A percentile compares a stretch with the other conserved stretches of the same genome.
Conservation (phyloP, 148 eudicot species). For the Salicornia ramosissima region DNA sequence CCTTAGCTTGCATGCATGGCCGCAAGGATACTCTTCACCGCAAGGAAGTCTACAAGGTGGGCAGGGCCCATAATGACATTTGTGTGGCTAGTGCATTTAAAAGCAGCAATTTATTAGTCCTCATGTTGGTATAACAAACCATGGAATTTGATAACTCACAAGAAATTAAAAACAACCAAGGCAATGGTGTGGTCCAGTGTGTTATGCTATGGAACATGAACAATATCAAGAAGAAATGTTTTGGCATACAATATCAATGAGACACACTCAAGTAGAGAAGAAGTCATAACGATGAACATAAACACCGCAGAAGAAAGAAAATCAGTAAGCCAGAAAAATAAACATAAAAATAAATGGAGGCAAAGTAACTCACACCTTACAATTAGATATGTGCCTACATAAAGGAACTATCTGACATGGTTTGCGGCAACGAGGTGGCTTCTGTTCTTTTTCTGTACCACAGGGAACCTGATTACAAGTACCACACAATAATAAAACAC, state of each 20-base stretch:
- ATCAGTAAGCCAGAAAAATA: neutral
- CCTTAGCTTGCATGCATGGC: conserved; percentile 86
- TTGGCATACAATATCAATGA: neutral
- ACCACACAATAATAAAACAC: neutral
- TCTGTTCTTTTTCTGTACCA: conserved; percentile 86
- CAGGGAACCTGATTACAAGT: conserved; percentile 76
- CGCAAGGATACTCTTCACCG: conserved; percentile 79
- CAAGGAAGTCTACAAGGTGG: conserved; percentile 78
- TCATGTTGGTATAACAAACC: neutral
- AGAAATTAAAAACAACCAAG: neutral
- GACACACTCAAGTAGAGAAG: neutral
- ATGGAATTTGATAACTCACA: neutral
- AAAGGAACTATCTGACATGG: conserved; percentile 58
- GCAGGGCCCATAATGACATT: conserved; percentile 98
- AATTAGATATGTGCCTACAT: conserved; percentile 63
- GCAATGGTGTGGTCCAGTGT: neutral
- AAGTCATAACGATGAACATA: neutral
- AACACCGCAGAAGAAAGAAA: neutral
- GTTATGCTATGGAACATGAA: neutral
- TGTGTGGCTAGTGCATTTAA: conserved; percentile 63
- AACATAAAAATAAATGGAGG: neutral
- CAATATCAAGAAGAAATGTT: neutral
- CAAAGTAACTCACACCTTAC: conserved; percentile 49
- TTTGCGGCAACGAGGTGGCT: conserved; percentile 91
- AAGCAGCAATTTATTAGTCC: neutral